Evolutionary conservation across 768 basidiomycete species (phyloP).

Genomic region (Termitomyces heimii): DNA sequence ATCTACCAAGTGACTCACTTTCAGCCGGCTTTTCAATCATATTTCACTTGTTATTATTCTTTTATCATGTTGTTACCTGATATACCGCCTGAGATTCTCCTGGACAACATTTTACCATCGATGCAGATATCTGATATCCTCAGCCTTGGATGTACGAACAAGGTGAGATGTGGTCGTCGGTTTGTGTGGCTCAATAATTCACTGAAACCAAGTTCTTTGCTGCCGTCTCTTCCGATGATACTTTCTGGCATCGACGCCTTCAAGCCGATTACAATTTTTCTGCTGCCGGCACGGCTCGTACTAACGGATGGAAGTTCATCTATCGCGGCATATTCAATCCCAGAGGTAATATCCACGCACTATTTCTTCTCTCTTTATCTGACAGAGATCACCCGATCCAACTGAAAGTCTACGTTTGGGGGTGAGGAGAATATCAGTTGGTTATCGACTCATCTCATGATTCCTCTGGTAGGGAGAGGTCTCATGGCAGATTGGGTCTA

Average conservation of each 20-base stretch:
- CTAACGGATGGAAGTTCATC: conserved; percentile 74
- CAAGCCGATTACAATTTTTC: conserved; percentile 75
- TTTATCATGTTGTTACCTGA: conserved; percentile 28
- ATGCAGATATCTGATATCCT: conserved; percentile 52
- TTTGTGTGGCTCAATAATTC: neutral
- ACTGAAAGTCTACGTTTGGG: conserved; percentile 44
- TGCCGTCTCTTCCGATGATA: conserved; percentile 58
- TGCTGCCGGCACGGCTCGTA: conserved; percentile 63
- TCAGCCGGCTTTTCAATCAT: neutral
- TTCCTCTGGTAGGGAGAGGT: conserved; percentile 40
- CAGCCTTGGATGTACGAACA: conserved; percentile 55
- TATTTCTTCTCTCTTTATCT: neutral
- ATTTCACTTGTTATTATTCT: neutral
- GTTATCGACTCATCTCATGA: neutral
- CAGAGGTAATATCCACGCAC: conserved; percentile 48
- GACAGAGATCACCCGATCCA: neutral
- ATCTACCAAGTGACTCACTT: neutral
- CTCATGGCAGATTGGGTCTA: conserved; percentile 62
- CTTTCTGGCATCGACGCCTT: conserved; percentile 72
- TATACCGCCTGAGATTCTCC: conserved; percentile 70
- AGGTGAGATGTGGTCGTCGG: conserved; percentile 23
- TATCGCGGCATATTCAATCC: conserved; percentile 63
- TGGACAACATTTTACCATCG: conserved; percentile 64
- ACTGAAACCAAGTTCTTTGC: conserved; percentile 43
- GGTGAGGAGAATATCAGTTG: conserved; percentile 23